These are phyloP conservation scores for Tulasnella sp. DNA, from an alignment of 768 basidiomycete genomes.

Conservation along the genomic window DNA sequence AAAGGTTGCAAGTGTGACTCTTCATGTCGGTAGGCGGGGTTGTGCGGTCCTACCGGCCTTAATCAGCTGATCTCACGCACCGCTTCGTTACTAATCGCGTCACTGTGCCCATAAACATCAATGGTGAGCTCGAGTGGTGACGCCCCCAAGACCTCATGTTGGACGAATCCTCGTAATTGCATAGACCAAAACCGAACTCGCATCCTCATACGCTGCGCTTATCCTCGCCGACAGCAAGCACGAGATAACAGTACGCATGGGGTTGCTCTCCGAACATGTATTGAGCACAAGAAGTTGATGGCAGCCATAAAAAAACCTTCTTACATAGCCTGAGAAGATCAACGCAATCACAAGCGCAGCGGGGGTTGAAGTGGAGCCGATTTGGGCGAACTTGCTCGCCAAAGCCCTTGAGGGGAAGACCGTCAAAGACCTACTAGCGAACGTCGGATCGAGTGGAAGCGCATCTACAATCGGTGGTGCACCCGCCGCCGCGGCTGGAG, in stretches of 20 bases:
- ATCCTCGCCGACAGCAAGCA: constrained; percentile 96
- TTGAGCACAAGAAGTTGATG: no score
- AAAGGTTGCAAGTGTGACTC: no score
- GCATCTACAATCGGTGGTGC: constrained; percentile 55
- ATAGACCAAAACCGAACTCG: constrained; percentile 66
- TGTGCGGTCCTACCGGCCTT: no score
- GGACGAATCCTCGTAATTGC: background rate
- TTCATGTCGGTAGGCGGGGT: no score
- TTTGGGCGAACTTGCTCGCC: constrained; percentile 95
- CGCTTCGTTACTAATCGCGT: no score
- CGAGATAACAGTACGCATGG: constrained; percentile 82
- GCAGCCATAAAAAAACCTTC: no score
- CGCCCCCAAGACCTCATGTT: no score
- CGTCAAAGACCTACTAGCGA: constrained; percentile 89
- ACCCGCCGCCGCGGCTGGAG: constrained; percentile 44
- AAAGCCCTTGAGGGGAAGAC: constrained; percentile 98
- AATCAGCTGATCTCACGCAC: no score
- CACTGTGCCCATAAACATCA: background rate
- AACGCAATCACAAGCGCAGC: constrained; percentile 71
- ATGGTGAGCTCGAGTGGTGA: no score
- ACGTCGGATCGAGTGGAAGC: constrained; percentile 87
- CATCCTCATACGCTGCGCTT: constrained; percentile 91
- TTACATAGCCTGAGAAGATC: constrained; percentile 89
- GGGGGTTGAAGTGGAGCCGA: constrained; percentile 71
- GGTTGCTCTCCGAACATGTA: background rate